Evolutionary conservation across 208 protist species (phyloP).

Genomic region (Trypanosoma platydactyli): DNA sequence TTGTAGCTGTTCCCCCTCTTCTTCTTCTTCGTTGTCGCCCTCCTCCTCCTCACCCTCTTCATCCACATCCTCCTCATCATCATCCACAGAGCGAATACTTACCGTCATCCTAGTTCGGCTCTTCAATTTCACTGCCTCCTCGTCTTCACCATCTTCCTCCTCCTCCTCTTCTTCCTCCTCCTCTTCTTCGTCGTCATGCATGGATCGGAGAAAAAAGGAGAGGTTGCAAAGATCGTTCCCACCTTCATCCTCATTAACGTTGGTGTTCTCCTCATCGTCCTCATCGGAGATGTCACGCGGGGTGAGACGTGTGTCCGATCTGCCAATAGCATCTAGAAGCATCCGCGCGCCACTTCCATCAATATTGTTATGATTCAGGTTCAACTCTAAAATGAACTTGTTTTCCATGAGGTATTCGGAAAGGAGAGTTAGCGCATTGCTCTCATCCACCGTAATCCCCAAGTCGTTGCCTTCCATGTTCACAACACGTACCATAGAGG

Average conservation of each 20-base stretch:
- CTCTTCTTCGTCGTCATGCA: slow-evolving; percentile 32
- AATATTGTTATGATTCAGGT: slow-evolving; percentile 65
- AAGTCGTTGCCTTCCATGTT: slow-evolving; percentile 55
- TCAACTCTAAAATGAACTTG: slow-evolving; percentile 72
- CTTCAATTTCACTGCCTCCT: slow-evolving; percentile 4
- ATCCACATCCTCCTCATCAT: slow-evolving; percentile 13
- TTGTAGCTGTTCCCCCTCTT: not conserved
- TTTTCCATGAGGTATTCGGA: slow-evolving; percentile 58
- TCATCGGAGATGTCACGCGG: slow-evolving; percentile 42
- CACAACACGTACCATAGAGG: slow-evolving; percentile 30
- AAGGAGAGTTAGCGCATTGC: slow-evolving; percentile 36
- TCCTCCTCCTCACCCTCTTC: slow-evolving; percentile 28
- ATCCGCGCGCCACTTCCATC: slow-evolving; percentile 20
- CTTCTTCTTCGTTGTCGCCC: slow-evolving; percentile 26
- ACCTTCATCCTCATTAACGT: slow-evolving; percentile 15
- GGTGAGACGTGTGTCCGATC: slow-evolving; percentile 59
- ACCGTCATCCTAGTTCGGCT: not conserved
- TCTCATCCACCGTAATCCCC: slow-evolving; percentile 37
- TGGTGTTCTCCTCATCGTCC: slow-evolving; percentile 5
- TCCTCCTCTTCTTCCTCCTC: slow-evolving; percentile 30
- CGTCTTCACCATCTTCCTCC: slow-evolving; percentile 14
- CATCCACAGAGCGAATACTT: not conserved
- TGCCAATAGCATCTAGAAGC: slow-evolving; percentile 45
- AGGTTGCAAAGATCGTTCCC: slow-evolving; percentile 12
- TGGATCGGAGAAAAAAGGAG: slow-evolving; percentile 27